These are phyloP conservation scores for Cutaneotrichosporon sp. DNA, from an alignment of 1,284 basidiomycete genomes.

Conservation along the genomic window DNA sequence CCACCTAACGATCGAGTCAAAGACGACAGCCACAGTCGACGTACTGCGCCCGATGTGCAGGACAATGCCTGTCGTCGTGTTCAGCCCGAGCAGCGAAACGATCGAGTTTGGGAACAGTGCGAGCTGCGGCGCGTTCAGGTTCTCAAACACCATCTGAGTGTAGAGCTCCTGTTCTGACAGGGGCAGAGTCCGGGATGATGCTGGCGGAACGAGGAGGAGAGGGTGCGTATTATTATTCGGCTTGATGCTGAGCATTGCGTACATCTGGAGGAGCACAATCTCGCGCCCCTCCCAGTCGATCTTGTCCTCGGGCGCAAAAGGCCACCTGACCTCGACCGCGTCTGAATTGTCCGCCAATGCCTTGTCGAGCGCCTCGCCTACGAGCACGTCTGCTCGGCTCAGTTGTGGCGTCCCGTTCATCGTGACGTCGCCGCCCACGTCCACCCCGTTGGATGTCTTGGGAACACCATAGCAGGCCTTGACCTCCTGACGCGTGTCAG, in stretches of 20 bases:
- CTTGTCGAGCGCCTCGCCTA: slow-evolving; percentile 76
- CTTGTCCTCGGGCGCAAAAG: slow-evolving; percentile 66
- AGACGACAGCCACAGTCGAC: slow-evolving; percentile 67
- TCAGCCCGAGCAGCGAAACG: slow-evolving; percentile 78
- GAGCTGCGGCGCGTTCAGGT: slow-evolving; percentile 88
- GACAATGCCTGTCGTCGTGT: slow-evolving; percentile 72
- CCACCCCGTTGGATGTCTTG: slow-evolving; percentile 16
- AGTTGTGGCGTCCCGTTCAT: slow-evolving; percentile 13
- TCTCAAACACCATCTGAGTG: slow-evolving; percentile 88
- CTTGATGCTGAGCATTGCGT: slow-evolving; percentile 70
- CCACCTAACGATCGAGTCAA: slow-evolving; percentile 71
- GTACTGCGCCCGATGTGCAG: slow-evolving; percentile 78
- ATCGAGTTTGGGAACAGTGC: slow-evolving; percentile 80
- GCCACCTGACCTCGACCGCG: slow-evolving; percentile 73
- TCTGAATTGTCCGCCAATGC: slow-evolving; percentile 62
- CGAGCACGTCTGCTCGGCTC: slow-evolving; percentile 71
- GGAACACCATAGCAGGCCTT: slow-evolving; percentile 42
- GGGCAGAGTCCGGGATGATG: slow-evolving; percentile 57
- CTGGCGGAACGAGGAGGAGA: slow-evolving; percentile 55
- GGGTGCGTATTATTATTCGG: slow-evolving; percentile 69
- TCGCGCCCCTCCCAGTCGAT: slow-evolving; percentile 86
- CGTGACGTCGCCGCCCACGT: slow-evolving; percentile 26
- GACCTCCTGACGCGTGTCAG: slow-evolving; percentile 25
- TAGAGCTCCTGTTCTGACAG: slow-evolving; percentile 69
- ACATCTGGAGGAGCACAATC: slow-evolving; percentile 84